A percentile compares a stretch with the other conserved stretches of the same genome.
Conservation (phyloP, 495 filamentous ascomycete species). For the Clavariopsis aquatica region DNA sequence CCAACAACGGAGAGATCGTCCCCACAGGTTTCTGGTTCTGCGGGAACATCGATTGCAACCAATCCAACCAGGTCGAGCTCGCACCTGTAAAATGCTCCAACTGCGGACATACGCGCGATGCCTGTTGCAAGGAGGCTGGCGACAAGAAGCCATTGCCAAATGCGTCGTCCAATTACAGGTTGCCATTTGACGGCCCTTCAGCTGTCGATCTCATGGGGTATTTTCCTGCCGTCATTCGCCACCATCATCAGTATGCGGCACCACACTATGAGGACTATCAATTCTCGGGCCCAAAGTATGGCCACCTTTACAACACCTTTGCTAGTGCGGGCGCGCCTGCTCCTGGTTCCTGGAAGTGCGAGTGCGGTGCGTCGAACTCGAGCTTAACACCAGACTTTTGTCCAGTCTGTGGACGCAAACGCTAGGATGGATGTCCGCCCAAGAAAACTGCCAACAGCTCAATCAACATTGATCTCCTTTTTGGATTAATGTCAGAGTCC, state of each 20-base stretch:
- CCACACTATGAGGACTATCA: neutral
- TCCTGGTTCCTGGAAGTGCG: neutral
- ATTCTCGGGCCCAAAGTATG: neutral
- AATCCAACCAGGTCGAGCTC: neutral
- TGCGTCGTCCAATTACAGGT: neutral
- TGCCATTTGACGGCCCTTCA: neutral
- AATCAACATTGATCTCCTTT: too few species aligned
- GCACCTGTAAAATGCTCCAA: neutral
- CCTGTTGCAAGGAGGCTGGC: neutral
- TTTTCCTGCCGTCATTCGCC: neutral
- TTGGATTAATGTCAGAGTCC: neutral
- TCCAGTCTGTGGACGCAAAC: neutral
- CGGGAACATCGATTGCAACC: neutral
- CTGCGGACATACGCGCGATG: neutral
- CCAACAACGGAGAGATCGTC: neutral
- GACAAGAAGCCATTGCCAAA: neutral
- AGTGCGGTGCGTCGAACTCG: slow-evolving; percentile 4
- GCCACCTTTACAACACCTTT: neutral
- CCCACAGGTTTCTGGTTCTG: neutral
- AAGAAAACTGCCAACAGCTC: too few species aligned
- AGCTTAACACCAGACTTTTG: slow-evolving; percentile 10
- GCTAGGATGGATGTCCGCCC: neutral
- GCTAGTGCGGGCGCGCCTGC: neutral
- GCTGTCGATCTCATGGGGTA: neutral
- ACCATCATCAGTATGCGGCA: neutral